A percentile compares a stretch with the other conserved stretches of the same genome.
These are phyloP conservation scores for Coemansia guatemalensis DNA, from an alignment of 192 early-diverging fungal species.

Conservation along the genomic window DNA sequence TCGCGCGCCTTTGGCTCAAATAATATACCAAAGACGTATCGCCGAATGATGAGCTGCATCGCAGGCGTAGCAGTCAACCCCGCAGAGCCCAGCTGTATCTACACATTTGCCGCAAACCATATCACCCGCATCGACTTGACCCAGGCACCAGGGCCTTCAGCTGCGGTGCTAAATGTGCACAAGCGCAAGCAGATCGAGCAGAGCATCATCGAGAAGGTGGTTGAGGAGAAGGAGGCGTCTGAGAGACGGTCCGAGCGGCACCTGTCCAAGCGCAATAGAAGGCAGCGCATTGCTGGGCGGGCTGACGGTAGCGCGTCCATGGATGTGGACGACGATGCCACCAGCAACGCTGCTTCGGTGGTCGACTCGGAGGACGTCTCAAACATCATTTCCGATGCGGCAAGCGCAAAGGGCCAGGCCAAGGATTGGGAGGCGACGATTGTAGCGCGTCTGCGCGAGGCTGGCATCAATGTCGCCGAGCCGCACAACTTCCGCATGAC, in stretches of 20 bases:
- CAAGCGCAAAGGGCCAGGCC: slow-evolving; percentile 19
- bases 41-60: slow-evolving; percentile 66
- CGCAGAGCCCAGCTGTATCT: slow-evolving; percentile 59
- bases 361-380: slow-evolving; percentile 14
- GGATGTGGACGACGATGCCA: slow-evolving; percentile 31
- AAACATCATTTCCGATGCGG: slow-evolving; percentile 12
- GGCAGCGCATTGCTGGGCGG: slow-evolving; percentile 30
- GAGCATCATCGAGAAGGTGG: slow-evolving; percentile 32
- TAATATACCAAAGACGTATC: slow-evolving; percentile 64
- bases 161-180: slow-evolving; percentile 58
- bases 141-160: slow-evolving; percentile 53
- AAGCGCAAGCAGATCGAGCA: slow-evolving; percentile 62
- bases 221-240: slow-evolving; percentile 42
- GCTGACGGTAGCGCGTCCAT: slow-evolving; percentile 26
- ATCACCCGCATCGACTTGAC: slow-evolving; percentile 75
- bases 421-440: slow-evolving; percentile 48
- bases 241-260: slow-evolving; percentile 44
- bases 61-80: slow-evolving; percentile 73
- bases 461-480: slow-evolving; percentile 52
- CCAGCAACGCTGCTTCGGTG: slow-evolving; percentile 10
- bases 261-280: slow-evolving; percentile 52
- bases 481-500: slow-evolving; percentile 68
- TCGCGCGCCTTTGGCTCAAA: slow-evolving; percentile 66
- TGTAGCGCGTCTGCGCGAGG: slow-evolving; percentile 42
- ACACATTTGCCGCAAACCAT: slow-evolving; percentile 69